Conservation (phyloP, 1,284 basidiomycete genomes). For the Takashimella tepidaria region DNA sequence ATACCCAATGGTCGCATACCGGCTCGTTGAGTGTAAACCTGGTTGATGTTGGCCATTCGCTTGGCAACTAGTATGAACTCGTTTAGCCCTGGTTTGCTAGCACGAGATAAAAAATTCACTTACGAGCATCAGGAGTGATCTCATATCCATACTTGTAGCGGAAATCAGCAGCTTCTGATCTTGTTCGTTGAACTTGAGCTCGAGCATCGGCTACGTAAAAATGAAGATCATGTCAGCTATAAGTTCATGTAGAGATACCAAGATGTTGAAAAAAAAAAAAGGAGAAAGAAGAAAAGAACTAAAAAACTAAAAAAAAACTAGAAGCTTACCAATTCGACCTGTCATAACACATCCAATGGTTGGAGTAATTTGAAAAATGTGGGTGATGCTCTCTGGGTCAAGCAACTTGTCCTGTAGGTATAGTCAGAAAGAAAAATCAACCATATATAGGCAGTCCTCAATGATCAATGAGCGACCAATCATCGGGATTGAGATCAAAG, state of each 20-base stretch:
- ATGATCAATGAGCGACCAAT: too few relatives aligned
- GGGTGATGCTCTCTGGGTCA: slow-evolving; percentile 89
- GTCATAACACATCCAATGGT: slow-evolving; percentile 98
- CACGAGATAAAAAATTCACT: slow-evolving; percentile 13
- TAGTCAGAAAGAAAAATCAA: background rate
- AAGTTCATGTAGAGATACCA: background rate
- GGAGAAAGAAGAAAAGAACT: background rate
- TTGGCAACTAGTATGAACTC: slow-evolving; percentile 59
- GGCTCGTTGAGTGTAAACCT: slow-evolving; percentile 96
- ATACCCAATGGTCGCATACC: slow-evolving; percentile 97
- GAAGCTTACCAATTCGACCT: slow-evolving; percentile 73
- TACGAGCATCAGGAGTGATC: slow-evolving; percentile 83
- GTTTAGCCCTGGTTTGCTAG: background rate
- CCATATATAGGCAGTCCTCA: too few relatives aligned
- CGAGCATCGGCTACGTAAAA: slow-evolving; percentile 94
- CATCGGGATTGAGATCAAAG: too few relatives aligned
- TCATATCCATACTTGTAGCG: slow-evolving; percentile 97
- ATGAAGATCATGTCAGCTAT: slow-evolving; percentile 6
- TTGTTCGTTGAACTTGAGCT: slow-evolving; percentile 82
- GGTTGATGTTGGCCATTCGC: slow-evolving; percentile 95
- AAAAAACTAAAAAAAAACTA: background rate
- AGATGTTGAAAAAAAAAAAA: background rate
- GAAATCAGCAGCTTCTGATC: slow-evolving; percentile 88
- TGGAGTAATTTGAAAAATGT: slow-evolving; percentile 93
- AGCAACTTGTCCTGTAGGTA: slow-evolving; percentile 84